Evolutionary conservation across 345 rosid species (phyloP).

Genomic region (Viola odorata): DNA sequence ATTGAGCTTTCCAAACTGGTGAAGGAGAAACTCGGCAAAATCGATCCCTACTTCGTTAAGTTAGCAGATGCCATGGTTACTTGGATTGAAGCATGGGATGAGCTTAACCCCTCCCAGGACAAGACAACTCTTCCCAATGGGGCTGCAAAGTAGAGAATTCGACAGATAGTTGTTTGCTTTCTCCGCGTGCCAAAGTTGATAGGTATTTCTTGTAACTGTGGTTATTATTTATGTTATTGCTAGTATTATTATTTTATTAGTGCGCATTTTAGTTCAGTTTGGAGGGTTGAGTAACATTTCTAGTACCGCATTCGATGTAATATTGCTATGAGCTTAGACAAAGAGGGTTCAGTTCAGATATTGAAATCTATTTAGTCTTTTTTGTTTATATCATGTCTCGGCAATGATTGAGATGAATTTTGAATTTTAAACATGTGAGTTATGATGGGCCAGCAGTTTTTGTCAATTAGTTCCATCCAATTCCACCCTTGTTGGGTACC

Average conservation of each 20-base stretch:
- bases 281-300: too few relatives aligned
- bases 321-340: constrained; percentile 1
- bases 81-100: constrained; percentile 55
- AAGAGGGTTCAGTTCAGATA: not conserved
- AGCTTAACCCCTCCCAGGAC: constrained; percentile 24
- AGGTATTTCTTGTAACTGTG: not conserved
- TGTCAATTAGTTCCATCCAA: not conserved
- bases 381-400: not conserved
- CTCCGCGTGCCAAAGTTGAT: not conserved
- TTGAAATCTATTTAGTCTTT: not conserved
- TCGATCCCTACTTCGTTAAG: constrained; percentile 43
- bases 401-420: not conserved
- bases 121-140: constrained; percentile 13
- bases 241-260: too few relatives aligned
- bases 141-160: constrained; percentile 15
- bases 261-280: too few relatives aligned
- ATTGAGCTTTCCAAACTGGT: constrained; percentile 38
- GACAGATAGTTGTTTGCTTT: not conserved
- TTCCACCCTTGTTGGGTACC: not conserved
- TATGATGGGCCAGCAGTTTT: not conserved
- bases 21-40: constrained; percentile 34
- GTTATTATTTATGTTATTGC: too few relatives aligned
- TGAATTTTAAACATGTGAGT: not conserved
- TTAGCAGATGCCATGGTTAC: constrained; percentile 50
- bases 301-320: too few relatives aligned